Evolutionary conservation across 2,329 filamentous ascomycete genomes (phyloP), one percentile per base, ranked within the genome.

Genomic region (Dothiorella sarmentorum): DNA sequence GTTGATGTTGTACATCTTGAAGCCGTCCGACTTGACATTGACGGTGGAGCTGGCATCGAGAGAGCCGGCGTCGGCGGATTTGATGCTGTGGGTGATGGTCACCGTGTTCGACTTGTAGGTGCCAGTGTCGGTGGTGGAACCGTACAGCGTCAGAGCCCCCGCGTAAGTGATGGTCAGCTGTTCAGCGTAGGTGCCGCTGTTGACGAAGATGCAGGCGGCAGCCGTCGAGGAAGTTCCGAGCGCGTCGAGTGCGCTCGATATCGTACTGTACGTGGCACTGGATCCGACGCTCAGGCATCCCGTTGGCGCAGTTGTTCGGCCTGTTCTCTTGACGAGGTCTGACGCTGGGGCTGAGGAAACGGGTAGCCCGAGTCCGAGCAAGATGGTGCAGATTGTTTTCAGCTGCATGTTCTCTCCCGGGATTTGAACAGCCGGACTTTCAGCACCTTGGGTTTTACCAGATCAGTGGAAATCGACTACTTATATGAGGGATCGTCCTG

Each of bases 1-100:
- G 67, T 85, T 83, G 67, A 88, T 75, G 63, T 87, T 87, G 74
- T 87, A 88, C 17, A 86, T 71, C 63, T 80, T 81, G 60, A 86
- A 77, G 63, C 82, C 78, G 4, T 70, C 66, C 0, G 80, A 76
- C 64, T 69, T 71, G 7, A 75, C 78, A 11, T 79, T 74, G n/a
- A 81, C 68, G 1, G 80, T 82, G 3, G 71, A 78, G 4, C 79
- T 85, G 60, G 70, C 67, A 62, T 87, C 85, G 62, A 87, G 82
- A 64, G 69, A 64, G 13, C 42, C 61, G 11, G 67, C 66, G 7
- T 64, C 57, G 59, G 51, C 79, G 38, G 76, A 62, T 61, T 75
- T 75, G 57, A 74, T 71, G 40, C 69, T 71, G 31, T 76, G 74
- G 15, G 77, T 80, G 64, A 82, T 79, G 61, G 78, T 86, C 20